Percentiles rank a stretch among this genome's conserved stretches.
phyloP scores from a whole-genome alignment of 805 yeast species.

The Zygosaccharomyces gambellarensis region DNA sequence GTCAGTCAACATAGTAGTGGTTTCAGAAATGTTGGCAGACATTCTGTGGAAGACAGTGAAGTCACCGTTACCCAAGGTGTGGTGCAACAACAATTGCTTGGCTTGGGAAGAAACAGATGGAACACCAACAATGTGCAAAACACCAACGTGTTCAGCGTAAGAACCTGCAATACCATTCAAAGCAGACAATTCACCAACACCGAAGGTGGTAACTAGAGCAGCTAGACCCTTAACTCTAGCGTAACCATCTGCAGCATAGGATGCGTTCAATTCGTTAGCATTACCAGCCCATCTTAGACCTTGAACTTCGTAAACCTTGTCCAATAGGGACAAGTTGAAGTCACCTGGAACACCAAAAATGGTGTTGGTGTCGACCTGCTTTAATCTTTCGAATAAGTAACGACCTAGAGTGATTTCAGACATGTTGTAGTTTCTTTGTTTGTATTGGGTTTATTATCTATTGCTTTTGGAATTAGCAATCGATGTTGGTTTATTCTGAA shows the following conservation, averaged over 20 bases:
- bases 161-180: constrained; percentile 85
- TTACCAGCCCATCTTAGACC: constrained; percentile 87
- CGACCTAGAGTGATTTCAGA: constrained; percentile 62
- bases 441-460: not conserved
- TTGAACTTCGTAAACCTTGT: constrained; percentile 67
- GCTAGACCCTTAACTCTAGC: constrained; percentile 74
- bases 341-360: constrained; percentile 81
- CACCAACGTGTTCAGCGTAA: constrained; percentile 84
- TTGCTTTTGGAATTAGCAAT: not conserved
- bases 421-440: constrained; percentile 22
- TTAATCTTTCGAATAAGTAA: constrained; percentile 72
- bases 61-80: constrained; percentile 80
- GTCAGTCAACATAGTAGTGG: constrained; percentile 61
- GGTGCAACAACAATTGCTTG: constrained; percentile 69
- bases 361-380: constrained; percentile 65
- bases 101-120: constrained; percentile 74
- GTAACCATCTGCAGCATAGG: constrained; percentile 81
- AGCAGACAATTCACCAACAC: constrained; percentile 85
- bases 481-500: not conserved
- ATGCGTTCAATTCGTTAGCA: constrained; percentile 85
- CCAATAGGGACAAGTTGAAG: constrained; percentile 67
- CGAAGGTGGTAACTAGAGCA: constrained; percentile 77
- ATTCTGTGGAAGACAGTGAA: constrained; percentile 74
- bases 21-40: constrained; percentile 67
- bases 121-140: constrained; percentile 80